These are phyloP conservation scores for Eutypella sp. DNA, from an alignment of 2,329 filamentous ascomycete genomes.

Conservation along the genomic window DNA sequence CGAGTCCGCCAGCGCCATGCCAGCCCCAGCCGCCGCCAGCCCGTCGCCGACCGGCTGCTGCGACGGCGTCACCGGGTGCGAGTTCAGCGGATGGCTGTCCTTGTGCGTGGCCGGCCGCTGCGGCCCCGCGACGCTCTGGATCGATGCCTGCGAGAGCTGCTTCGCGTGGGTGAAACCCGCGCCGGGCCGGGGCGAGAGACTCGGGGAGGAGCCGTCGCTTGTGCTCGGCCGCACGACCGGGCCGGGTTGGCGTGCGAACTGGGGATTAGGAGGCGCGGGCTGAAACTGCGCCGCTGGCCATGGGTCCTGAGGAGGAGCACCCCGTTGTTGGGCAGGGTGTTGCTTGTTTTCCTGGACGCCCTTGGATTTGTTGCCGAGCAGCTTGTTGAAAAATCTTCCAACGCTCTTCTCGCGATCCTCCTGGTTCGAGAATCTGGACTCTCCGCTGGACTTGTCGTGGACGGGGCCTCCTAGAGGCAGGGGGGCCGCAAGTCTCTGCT, in stretches of 20 bases:
- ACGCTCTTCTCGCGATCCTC: slow-evolving; percentile 20
- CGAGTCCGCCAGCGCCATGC: slow-evolving; percentile 7
- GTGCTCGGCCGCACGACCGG: slow-evolving; percentile 9
- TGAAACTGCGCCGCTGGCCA: slow-evolving; percentile 18
- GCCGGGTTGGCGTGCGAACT: slow-evolving; percentile 19
- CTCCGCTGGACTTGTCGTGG: not conserved
- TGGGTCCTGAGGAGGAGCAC: slow-evolving; percentile 9
- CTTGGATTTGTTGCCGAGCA: slow-evolving; percentile 20
- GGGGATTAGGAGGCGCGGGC: slow-evolving; percentile 17
- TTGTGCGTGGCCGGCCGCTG: no score
- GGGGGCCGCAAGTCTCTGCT: not conserved
- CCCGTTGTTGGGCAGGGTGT: slow-evolving; percentile 15
- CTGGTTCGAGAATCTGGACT: slow-evolving; percentile 10
- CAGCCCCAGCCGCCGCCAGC: slow-evolving; percentile 4
- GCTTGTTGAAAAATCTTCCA: slow-evolving; percentile 20
- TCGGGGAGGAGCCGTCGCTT: not conserved
- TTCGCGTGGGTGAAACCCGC: not conserved
- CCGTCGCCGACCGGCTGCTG: slow-evolving; percentile 2
- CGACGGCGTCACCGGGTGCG: not conserved
- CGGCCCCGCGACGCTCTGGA: no score
- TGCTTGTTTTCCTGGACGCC: slow-evolving; percentile 19
- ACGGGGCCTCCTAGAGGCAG: not conserved
- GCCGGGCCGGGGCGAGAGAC: not conserved
- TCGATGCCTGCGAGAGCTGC: not conserved
- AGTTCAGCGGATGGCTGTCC: no score